Evolutionary conservation across 2,329 filamentous ascomycete genomes (phyloP), one percentile per base, ranked within the genome.

Genomic region (Aspergillus novoparasiticus): DNA sequence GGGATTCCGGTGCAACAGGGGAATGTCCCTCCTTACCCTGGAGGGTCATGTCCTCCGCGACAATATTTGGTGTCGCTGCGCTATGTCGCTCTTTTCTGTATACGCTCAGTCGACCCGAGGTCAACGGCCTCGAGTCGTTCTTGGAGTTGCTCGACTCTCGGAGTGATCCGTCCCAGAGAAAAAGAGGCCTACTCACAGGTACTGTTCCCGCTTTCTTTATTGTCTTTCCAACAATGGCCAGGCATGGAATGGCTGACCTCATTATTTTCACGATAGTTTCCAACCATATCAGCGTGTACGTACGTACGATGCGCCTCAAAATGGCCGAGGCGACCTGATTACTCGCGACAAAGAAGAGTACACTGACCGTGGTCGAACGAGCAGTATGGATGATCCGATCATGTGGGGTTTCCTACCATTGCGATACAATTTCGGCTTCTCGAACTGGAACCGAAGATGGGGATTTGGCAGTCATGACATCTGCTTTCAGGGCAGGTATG

Each of bases 381-480:
- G 68, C 76, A 97, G 94, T 63, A 81, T 98, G 71, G 95, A 99
- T 79, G 95, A 99, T 80, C 95, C 95, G 30, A 80, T 98, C 63
- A 89, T 97, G 70, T 99, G 94, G 94, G 95, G 94, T 21, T 87
- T 93, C 41, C 81, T 99, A 4, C 95, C 95, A 1, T 77, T 92
- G 53, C 84, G 86, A 57, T 92, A 95, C 73, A 82, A 87, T 67
- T 88, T 91, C 72, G 87, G 89, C 63, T 87, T 91, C 23, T 83
- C 85, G 61, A 74, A 73, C 9, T 79, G 75, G 70, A 95, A 94
- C 74, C 84, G 93, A 72, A 88, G 95, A 76, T 98, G 94, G 93
- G 88, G 90, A 11, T 85, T 99, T 60, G 95, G 92, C 28, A 96
- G 93, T 72, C 92, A 97, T 76, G 95, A 99, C 78, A 94, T 99